A percentile compares a stretch with the other conserved stretches of the same genome.
These are phyloP conservation scores for Populus pruinosa DNA, from an alignment of 345 rosid genomes.

Conservation along the genomic window DNA sequence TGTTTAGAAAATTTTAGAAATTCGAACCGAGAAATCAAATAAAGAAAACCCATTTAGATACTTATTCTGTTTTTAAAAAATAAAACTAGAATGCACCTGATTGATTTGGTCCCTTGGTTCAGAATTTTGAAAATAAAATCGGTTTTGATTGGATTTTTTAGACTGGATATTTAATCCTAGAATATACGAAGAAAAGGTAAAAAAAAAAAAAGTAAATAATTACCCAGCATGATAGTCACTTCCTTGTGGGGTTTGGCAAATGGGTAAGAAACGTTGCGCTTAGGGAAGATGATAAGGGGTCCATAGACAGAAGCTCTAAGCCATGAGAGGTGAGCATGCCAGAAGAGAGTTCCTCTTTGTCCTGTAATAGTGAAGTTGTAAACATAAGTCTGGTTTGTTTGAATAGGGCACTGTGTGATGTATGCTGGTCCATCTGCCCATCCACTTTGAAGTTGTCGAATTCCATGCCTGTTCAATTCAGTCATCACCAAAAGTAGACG, in stretches of 20 bases:
- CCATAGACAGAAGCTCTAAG: conserved; percentile 69
- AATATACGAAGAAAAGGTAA: too few species aligned
- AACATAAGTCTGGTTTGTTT: conserved; percentile 50
- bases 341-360: conserved; percentile 74
- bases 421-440: conserved; percentile 88
- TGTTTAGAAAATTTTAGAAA: too few species aligned
- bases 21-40: too few species aligned
- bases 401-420: conserved; percentile 76
- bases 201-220: not conserved
- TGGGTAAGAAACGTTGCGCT: conserved; percentile 50
- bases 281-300: conserved; percentile 67
- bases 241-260: conserved; percentile 68
- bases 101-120: too few species aligned
- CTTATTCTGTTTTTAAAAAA: too few species aligned
- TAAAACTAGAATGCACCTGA: too few species aligned
- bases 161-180: too few species aligned
- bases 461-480: conserved; percentile 55
- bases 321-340: conserved; percentile 81
- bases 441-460: conserved; percentile 60
- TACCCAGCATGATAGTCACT: conserved; percentile 66
- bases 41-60: too few species aligned
- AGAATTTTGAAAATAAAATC: too few species aligned
- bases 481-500: not conserved
- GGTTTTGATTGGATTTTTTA: too few species aligned
- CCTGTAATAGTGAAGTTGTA: conserved; percentile 69